A percentile compares a stretch with the other conserved stretches of the same genome.
These are phyloP conservation scores for Candida anglica DNA, from an alignment of 805 yeast species.

Conservation along the genomic window DNA sequence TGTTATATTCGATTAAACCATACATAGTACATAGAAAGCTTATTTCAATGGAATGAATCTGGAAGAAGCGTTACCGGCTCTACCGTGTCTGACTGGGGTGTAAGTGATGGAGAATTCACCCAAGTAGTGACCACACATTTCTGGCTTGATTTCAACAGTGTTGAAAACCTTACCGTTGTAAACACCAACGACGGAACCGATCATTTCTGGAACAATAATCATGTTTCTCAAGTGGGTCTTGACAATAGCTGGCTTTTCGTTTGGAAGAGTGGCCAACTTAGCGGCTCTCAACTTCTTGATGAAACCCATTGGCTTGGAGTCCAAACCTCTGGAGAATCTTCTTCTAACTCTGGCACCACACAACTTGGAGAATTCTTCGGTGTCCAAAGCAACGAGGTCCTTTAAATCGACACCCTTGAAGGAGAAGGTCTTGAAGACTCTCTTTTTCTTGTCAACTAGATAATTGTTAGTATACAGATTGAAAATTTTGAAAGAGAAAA, in stretches of 20 bases:
- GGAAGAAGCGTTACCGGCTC: constrained; percentile 83
- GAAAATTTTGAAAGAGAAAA: neutral
- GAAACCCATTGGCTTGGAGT: constrained; percentile 91
- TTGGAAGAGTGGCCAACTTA: constrained; percentile 81
- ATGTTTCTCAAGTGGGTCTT: constrained; percentile 99
- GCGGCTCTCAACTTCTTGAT: constrained; percentile 98
- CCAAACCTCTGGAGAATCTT: constrained; percentile 98
- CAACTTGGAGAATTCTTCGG: constrained; percentile 95
- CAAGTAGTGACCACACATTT: constrained; percentile 99
- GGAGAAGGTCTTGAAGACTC: constrained; percentile 93
- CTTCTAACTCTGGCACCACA: constrained; percentile 99
- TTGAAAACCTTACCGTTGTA: constrained; percentile 99
- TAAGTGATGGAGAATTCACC: constrained; percentile 99
- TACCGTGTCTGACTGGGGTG: constrained; percentile 99
- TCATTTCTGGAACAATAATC: constrained; percentile 99
- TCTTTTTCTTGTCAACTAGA: constrained; percentile 69
- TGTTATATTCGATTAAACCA: constrained; percentile 10
- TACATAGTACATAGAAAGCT: constrained; percentile 13
- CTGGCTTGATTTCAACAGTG: constrained; percentile 98
- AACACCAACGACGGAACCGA: constrained; percentile 97
- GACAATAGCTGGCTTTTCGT: constrained; percentile 96
- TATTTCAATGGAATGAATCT: constrained; percentile 69
- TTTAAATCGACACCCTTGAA: constrained; percentile 98
- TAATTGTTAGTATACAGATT: constrained; percentile 13
- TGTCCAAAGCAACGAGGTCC: constrained; percentile 87